Percentiles rank a stretch among this genome's conserved stretches.
These are phyloP conservation scores for Cucurbita moschata DNA, from an alignment of 306 rosid genomes.

Conservation along the genomic window DNA sequence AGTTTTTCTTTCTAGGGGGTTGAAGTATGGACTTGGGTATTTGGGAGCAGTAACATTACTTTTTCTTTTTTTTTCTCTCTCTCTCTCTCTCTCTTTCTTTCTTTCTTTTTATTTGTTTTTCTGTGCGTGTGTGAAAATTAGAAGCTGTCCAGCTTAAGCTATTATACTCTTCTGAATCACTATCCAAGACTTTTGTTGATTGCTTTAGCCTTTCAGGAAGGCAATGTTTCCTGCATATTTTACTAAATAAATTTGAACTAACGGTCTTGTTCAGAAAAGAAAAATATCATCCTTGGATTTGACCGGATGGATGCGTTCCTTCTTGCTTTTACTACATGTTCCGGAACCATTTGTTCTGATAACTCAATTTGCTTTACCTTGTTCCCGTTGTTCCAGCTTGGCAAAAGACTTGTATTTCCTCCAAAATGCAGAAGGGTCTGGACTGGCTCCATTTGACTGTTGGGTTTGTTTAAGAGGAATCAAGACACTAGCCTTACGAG, in stretches of 20 bases:
- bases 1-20: not conserved
- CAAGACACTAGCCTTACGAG: slow-evolving; percentile 80
- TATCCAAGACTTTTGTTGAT: not conserved
- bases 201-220: not conserved
- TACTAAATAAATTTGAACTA: not conserved
- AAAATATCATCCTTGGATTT: not conserved
- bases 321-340: not conserved
- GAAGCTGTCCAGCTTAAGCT: not conserved
- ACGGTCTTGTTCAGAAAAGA: not conserved
- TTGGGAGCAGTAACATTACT: not conserved
- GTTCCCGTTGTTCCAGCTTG: slow-evolving; percentile 33
- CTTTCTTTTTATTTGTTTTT: not conserved
- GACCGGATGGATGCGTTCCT: not conserved
- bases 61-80: not conserved
- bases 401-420: slow-evolving; percentile 70
- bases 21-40: not conserved
- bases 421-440: slow-evolving; percentile 88
- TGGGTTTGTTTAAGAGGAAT: slow-evolving; percentile 80
- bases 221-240: not conserved
- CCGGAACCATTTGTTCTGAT: not conserved
- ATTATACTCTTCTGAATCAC: not conserved
- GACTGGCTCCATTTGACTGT: slow-evolving; percentile 86
- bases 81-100: too few species aligned
- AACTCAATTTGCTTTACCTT: not conserved
- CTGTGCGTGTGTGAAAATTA: too few species aligned